Evolutionary conservation across 1,284 basidiomycete species (phyloP), one percentile per base, ranked within the genome.

Genomic region (Marasmius oreades): DNA sequence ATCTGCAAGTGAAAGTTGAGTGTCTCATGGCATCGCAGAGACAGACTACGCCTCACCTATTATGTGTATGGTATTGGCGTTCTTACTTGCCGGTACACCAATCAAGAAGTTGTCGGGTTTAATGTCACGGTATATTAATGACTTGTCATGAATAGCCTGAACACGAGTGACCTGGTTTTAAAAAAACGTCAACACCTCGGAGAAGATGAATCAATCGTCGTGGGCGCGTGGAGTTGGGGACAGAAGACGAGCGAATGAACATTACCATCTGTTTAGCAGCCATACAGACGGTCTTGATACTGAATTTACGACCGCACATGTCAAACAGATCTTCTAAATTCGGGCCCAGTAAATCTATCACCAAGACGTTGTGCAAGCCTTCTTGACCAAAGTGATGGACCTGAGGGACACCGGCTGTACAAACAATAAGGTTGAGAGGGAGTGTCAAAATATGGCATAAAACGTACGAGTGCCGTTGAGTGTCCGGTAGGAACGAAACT

Each of bases 51-150:
- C 71, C 84, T 57, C 63, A 90, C 88, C 88, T 66, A 98, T 98
- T 63, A 98, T 90, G 75, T 95, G 91, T 64, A 98, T 88, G 16
- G 85, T 80, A 68, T 96, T 95, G 55, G 94, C 91, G 33, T 81
- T 90, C 78, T 95, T 97, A 46, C 92, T 95, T 37, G 85, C 85
- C n/a, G 95, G 91, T 12, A 95, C 89, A 56, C 96, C 96, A 69
- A 99, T 94, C 62, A 99, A 78, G 73, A 99, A 98, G 77, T 99
- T 98, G 78, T 98, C 96, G 50, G 96, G 96, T 72, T 98, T 98
- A 79, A 98, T 98, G 71, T 98, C 97, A 62, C 96, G 93, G 78
- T 98, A 97, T 66, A 99, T 98, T 71, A 98, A 88, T 66, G 95
- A 97, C 75, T 97, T 95, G 66, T 97, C 96, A 76, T 99, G 96